phyloP scores from a whole-genome alignment of 1,284 basidiomycete genomes.

The Ceratobasidium sp. region DNA sequence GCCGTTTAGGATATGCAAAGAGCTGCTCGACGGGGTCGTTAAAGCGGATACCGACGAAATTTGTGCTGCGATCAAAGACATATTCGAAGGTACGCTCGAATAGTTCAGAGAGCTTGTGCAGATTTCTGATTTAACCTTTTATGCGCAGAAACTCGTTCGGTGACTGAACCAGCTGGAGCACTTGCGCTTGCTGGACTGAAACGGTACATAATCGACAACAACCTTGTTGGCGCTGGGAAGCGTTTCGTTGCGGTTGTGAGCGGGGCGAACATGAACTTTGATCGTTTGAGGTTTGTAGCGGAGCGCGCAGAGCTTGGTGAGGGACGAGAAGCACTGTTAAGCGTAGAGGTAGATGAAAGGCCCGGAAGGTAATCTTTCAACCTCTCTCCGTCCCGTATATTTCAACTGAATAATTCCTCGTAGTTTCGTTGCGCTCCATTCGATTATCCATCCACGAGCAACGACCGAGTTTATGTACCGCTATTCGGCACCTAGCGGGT shows the following conservation, averaged over 20 bases:
- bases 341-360: conserved; percentile 91
- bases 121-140: conserved; percentile 4
- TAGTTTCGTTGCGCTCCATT: conserved; percentile 91
- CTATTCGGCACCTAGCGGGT: conserved; percentile 68
- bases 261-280: conserved; percentile 99
- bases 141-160: conserved; percentile 84
- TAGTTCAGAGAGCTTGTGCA: conserved; percentile 19
- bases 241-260: conserved; percentile 92
- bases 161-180: conserved; percentile 98
- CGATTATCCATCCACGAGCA: conserved; percentile 87
- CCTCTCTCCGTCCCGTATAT: not conserved
- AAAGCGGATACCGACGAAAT: conserved; percentile 95
- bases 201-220: conserved; percentile 84
- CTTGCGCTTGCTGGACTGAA: conserved; percentile 94
- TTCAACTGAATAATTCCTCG: conserved; percentile 12
- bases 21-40: conserved; percentile 87
- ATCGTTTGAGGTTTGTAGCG: conserved; percentile 93
- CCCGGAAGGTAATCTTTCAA: conserved; percentile 79
- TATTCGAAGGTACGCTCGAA: conserved; percentile 86
- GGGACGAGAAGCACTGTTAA: conserved; percentile 91
- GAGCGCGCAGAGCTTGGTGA: conserved; percentile 98
- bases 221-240: conserved; percentile 84
- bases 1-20: conserved; percentile 91
- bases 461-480: conserved; percentile 99
- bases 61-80: conserved; percentile 98